Evolutionary conservation across 1,139 yeast genomes (phyloP).

Genomic region (Diutina sp.): DNA sequence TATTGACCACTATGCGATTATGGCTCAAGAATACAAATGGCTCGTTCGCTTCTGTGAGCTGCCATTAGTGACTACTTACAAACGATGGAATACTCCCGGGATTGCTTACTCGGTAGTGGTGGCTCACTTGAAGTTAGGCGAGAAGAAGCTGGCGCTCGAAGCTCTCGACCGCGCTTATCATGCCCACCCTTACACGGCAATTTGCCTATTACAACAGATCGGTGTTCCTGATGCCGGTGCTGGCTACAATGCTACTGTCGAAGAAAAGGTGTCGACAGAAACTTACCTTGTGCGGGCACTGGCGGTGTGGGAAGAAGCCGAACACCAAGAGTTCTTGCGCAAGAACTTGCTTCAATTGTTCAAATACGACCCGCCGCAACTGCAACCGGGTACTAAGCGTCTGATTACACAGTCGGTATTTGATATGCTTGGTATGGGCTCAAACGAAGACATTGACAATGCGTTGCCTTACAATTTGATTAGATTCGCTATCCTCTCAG

Average conservation of each 20-base stretch:
- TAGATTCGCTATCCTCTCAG: constrained; percentile 56
- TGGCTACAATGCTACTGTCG: constrained; percentile 1
- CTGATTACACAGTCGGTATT: neutral
- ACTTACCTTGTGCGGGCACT: constrained; percentile 42
- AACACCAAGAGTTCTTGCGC: constrained; percentile 32
- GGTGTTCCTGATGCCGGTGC: constrained; percentile 12
- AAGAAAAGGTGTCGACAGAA: constrained; percentile 27
- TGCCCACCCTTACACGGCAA: constrained; percentile 49
- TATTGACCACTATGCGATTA: constrained; percentile 66
- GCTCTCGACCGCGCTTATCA: constrained; percentile 38
- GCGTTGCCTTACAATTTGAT: constrained; percentile 45
- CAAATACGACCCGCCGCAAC: constrained; percentile 4
- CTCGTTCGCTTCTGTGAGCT: constrained; percentile 43
- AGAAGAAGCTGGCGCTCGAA: constrained; percentile 28
- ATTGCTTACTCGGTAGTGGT: constrained; percentile 54
- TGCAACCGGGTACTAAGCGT: neutral
- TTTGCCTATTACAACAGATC: constrained; percentile 30
- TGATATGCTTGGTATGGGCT: neutral
- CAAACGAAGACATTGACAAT: neutral
- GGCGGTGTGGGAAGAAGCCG: constrained; percentile 34
- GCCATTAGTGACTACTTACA: constrained; percentile 42
- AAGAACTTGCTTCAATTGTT: constrained; percentile 29
- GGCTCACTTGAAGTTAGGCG: constrained; percentile 36
- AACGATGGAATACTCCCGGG: constrained; percentile 65
- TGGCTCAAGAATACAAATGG: constrained; percentile 54